phyloP scores from a whole-genome alignment of 1,139 yeast species.

The Sugiyamaella novakii region DNA sequence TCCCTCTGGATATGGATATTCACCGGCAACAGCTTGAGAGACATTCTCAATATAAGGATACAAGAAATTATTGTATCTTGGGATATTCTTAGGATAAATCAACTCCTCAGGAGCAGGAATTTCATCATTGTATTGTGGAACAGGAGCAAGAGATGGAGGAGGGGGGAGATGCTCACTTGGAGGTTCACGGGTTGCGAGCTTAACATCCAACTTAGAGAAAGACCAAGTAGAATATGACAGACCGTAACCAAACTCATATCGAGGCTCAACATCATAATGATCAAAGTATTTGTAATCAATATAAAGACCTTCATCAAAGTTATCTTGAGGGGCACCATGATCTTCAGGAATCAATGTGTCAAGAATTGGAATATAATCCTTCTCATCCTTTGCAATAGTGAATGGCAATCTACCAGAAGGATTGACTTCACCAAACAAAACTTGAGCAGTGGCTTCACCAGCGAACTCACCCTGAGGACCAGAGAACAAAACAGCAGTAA shows the following conservation, averaged over 20 bases:
- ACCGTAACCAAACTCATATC: conserved; percentile 66
- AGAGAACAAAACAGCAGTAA: conserved; percentile 57
- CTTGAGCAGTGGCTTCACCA: conserved; percentile 51
- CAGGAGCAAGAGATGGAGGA: conserved; percentile 48
- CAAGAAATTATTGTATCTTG: conserved; percentile 30
- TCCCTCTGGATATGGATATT: conserved; percentile 57
- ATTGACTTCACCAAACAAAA: conserved; percentile 59
- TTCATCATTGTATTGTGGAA: conserved; percentile 42
- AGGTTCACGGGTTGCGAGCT: conserved; percentile 36
- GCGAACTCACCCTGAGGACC: conserved; percentile 63
- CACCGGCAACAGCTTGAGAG: conserved; percentile 33
- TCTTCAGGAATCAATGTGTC: conserved; percentile 35
- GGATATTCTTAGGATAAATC: conserved; percentile 48
- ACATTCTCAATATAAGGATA: conserved; percentile 38
- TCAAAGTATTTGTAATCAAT: conserved; percentile 60
- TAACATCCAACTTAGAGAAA: conserved; percentile 42
- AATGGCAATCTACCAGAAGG: conserved; percentile 68
- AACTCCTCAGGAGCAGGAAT: conserved; percentile 52
- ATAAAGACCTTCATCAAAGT: conserved; percentile 40
- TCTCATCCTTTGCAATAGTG: conserved; percentile 59
- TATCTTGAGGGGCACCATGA: conserved; percentile 48
- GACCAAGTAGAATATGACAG: conserved; percentile 57
- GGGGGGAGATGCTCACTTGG: conserved; percentile 55
- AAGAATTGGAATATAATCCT: conserved; percentile 56
- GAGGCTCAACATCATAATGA: conserved; percentile 56